phyloP scores from a whole-genome alignment of 129 eudicot genomes.

The Silybum marianum region DNA sequence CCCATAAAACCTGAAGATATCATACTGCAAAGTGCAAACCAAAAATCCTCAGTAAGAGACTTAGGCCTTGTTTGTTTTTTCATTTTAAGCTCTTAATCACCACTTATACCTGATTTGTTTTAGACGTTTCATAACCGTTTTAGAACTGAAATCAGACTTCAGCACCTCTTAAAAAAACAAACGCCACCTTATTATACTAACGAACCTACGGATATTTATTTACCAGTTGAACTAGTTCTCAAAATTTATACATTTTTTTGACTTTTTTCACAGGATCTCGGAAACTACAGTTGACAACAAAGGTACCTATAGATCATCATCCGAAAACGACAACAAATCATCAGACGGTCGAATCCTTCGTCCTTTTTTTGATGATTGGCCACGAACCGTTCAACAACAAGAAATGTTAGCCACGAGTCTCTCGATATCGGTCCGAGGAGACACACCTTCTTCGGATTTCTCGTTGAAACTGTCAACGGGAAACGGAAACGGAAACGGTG shows the following conservation, averaged over 20 bases:
- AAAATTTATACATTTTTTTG: not conserved
- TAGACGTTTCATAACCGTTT: too few species aligned
- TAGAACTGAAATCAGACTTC: too few species aligned
- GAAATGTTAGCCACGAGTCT: constrained; percentile 49
- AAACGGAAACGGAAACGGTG: constrained; percentile 49
- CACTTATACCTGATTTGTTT: too few species aligned
- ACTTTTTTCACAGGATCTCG: constrained; percentile 48
- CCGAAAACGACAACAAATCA: constrained; percentile 26
- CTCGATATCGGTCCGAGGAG: constrained; percentile 63
- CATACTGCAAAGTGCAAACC: too few species aligned
- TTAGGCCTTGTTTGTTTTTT: too few species aligned
- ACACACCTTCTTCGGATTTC: constrained; percentile 67
- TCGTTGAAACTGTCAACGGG: constrained; percentile 74
- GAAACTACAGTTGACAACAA: constrained; percentile 37
- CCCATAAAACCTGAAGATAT: too few species aligned
- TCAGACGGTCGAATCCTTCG: constrained; percentile 53
- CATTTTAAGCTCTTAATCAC: too few species aligned
- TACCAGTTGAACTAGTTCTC: too few species aligned
- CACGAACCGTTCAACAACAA: constrained; percentile 46
- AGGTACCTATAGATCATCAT: constrained; percentile 27
- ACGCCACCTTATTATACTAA: too few species aligned
- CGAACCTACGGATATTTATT: too few species aligned
- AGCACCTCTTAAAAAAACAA: too few species aligned
- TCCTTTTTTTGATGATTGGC: constrained; percentile 86
- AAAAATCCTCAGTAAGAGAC: too few species aligned